Percentiles rank a stretch among this genome's conserved stretches.
Conservation (phyloP, 2,329 filamentous ascomycete genomes). For the Eurotiales sp. region DNA sequence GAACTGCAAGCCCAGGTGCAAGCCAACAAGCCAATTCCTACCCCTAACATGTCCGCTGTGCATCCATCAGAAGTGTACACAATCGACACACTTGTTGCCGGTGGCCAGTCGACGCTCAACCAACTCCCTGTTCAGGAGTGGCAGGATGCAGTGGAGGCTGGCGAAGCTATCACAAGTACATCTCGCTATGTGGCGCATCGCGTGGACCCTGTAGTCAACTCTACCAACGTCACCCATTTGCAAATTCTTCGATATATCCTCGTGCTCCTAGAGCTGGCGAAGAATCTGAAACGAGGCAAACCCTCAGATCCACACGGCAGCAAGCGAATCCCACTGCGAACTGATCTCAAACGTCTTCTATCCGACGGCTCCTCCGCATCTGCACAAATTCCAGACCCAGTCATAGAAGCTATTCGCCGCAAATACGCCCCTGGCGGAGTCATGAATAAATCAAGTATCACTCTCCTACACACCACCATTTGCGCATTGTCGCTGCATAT, state of each 20-base stretch:
- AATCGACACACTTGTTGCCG: constrained; percentile 40
- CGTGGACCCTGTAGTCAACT: constrained; percentile 36
- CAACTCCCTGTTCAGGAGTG: constrained; percentile 43
- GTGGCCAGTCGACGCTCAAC: constrained; percentile 38
- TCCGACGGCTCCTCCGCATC: constrained; percentile 23
- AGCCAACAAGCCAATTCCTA: constrained; percentile 45
- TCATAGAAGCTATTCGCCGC: constrained; percentile 39
- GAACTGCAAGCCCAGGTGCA: constrained; percentile 41
- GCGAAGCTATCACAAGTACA: constrained; percentile 33
- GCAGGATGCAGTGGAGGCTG: constrained; percentile 35
- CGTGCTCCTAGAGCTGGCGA: constrained; percentile 41
- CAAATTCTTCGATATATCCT: constrained; percentile 45
- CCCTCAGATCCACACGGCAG: constrained; percentile 29
- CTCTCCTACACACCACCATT: constrained; percentile 43
- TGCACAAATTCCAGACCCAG: constrained; percentile 30
- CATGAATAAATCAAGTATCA: constrained; percentile 38
- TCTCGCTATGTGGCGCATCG: constrained; percentile 45
- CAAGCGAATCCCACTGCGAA: constrained; percentile 38
- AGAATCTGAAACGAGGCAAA: constrained; percentile 28
- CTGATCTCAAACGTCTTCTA: constrained; percentile 37
- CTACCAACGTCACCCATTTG: constrained; percentile 37
- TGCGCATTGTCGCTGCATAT: constrained; percentile 46
- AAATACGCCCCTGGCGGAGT: constrained; percentile 36
- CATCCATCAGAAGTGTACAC: constrained; percentile 46
- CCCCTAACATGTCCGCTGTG: constrained; percentile 38